phyloP scores from a whole-genome alignment of 176 grass and related monocot genomes.

The Thinopyrum elongatum region DNA sequence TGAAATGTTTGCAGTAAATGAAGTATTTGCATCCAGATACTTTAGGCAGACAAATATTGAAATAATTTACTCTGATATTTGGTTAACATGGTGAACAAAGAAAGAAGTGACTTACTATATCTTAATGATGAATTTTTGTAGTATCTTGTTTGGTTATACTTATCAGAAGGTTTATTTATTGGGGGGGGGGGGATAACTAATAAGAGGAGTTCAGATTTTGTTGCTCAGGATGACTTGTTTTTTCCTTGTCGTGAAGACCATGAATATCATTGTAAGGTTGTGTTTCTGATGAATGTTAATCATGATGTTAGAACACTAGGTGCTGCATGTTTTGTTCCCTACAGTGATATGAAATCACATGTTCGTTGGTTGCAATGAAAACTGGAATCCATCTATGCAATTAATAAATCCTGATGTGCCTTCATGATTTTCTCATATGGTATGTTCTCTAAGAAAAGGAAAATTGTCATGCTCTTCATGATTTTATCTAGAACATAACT shows the following conservation, averaged over 20 bases:
- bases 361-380: background rate
- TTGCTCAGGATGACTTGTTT: background rate
- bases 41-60: background rate
- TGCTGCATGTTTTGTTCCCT: background rate
- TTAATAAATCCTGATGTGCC: background rate
- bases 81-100: constrained; percentile 14
- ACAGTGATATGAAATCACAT: background rate
- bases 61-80: background rate
- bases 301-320: constrained; percentile 1
- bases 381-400: background rate
- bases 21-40: background rate
- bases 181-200: background rate
- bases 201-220: background rate
- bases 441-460: constrained; percentile 15
- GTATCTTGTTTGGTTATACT: constrained; percentile 9
- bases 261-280: background rate
- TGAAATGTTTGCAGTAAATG: background rate
- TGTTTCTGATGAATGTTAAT: background rate
- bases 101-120: background rate
- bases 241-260: too few relatives aligned
- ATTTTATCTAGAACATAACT: background rate
- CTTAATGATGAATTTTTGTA: background rate
- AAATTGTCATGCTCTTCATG: background rate
- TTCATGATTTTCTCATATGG: constrained; percentile 3
- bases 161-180: background rate